Evolutionary conservation across 2,329 filamentous ascomycete genomes (phyloP), one percentile per base, ranked within the genome.

Genomic region (Aureobasidium subglaciale): DNA sequence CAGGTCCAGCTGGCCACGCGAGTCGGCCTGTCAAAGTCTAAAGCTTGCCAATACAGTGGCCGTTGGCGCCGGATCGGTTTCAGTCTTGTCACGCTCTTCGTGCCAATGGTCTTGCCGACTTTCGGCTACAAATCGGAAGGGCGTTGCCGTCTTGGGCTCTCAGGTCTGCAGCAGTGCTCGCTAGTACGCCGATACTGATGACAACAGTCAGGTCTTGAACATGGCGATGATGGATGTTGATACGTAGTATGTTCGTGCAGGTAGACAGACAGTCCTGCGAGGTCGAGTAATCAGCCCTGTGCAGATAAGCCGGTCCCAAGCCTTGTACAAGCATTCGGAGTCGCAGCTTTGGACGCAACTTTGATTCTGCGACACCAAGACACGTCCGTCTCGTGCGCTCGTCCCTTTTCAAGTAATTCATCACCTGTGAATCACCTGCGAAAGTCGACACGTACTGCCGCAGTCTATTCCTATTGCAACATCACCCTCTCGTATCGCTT

Each of bases 121-220:
- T 50, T 50, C 46, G 46, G 46, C 46, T 50, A 37, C 46, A 34
- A 38, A 4, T 50, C 46, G 46, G 46, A 32, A 50, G 18, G 15
- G 22, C 7, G n/a, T n/a, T 37, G 18, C 46, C 46, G 32, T 50
- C 46, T 50, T 50, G 46, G 30, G 24, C 20, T 9, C 9, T n/a
- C 20, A 25, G 30, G 13, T 9, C 8, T 16, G 1, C 22, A 37
- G 22, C 30, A 38, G 30, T 13, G 30, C 8, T 32, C 11, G 30
- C 10, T 32, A 10, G 30, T 13, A n/a, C n/a, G n/a, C n/a, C n/a
- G n/a, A n/a, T n/a, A n/a, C n/a, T n/a, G n/a, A n/a, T n/a, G n/a
- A n/a, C n/a, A n/a, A n/a, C n/a, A n/a, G n/a, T n/a, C n/a, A n/a
- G n/a, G n/a, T n/a, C n/a, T n/a, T n/a, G n/a, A n/a, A n/a, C n/a